Percentiles rank a stretch among this genome's conserved stretches.
Evolutionary conservation across 2,329 filamentous ascomycete genomes (phyloP).

Genomic region (Tolypocladium inflatum): DNA sequence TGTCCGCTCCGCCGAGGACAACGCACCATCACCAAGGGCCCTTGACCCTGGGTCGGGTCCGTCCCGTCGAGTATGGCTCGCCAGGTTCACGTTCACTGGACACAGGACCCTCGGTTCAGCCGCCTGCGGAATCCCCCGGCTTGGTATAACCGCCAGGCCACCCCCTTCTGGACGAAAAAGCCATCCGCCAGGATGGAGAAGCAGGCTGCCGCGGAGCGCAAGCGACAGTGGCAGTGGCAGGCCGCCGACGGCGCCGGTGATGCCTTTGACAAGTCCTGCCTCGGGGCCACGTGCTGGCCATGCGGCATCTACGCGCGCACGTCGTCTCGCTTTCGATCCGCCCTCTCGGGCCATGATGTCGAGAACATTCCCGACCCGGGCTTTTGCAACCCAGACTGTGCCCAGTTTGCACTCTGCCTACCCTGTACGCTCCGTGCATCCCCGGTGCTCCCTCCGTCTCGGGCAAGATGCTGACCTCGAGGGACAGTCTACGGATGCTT

Average conservation of each 20-base stretch:
- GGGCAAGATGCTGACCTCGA: not conserved
- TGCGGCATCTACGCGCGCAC: slow-evolving; percentile 19
- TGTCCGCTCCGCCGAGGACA: not conserved
- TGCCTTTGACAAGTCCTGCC: slow-evolving; percentile 2
- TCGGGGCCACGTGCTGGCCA: slow-evolving; percentile 10
- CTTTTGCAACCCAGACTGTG: slow-evolving; percentile 13
- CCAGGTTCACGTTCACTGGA: slow-evolving; percentile 11
- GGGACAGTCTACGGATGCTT: slow-evolving; percentile 19
- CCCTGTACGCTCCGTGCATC: slow-evolving; percentile 13
- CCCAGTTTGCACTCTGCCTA: slow-evolving; percentile 12
- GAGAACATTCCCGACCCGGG: slow-evolving; percentile 6
- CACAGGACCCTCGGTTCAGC: slow-evolving; percentile 5
- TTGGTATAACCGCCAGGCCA: slow-evolving; percentile 7
- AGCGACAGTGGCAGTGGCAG: slow-evolving; percentile 10
- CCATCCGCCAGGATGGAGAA: slow-evolving; percentile 12
- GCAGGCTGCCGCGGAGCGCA: slow-evolving; percentile 3
- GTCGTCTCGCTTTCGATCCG: slow-evolving; percentile 12
- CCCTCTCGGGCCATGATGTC: slow-evolving; percentile 11
- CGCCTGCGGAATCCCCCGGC: slow-evolving; percentile 6
- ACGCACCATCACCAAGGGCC: not conserved
- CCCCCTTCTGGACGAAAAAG: slow-evolving; percentile 4
- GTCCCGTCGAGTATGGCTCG: slow-evolving; percentile 13
- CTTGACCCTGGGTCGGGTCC: not conserved
- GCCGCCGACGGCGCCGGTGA: not conserved
- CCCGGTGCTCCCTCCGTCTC: not conserved